A percentile compares a stretch with the other conserved stretches of the same genome.
These are phyloP conservation scores for Ophiostoma sp. DNA, from an alignment of 2,329 filamentous ascomycete genomes.

Conservation along the genomic window DNA sequence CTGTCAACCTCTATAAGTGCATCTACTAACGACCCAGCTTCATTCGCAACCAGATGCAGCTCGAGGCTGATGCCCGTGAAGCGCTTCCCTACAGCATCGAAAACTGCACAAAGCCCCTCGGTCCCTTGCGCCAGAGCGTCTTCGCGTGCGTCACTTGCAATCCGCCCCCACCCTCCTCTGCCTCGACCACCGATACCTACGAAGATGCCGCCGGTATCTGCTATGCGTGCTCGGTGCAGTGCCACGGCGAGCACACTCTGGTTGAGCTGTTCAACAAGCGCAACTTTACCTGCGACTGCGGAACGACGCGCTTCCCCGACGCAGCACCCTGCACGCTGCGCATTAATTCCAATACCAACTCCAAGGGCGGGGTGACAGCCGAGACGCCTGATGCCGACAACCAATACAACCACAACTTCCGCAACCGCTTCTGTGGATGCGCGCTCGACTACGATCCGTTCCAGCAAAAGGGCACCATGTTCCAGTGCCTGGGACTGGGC, in stretches of 20 bases:
- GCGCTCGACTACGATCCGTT: slow-evolving; percentile 81
- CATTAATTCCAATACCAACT: slow-evolving; percentile 64
- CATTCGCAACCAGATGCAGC: slow-evolving; percentile 78
- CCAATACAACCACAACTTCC: slow-evolving; percentile 93
- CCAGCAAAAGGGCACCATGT: slow-evolving; percentile 94
- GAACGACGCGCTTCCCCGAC: slow-evolving; percentile 70
- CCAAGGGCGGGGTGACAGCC: slow-evolving; percentile 69
- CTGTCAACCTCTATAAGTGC: too few relatives aligned
- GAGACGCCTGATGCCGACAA: slow-evolving; percentile 69
- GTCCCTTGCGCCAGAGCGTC: slow-evolving; percentile 77
- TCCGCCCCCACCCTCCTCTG: slow-evolving; percentile 63
- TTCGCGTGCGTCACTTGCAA: slow-evolving; percentile 95
- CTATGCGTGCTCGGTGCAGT: slow-evolving; percentile 94
- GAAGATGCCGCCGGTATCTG: slow-evolving; percentile 72
- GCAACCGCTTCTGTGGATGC: slow-evolving; percentile 88
- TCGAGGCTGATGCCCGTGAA: slow-evolving; percentile 93
- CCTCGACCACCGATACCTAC: slow-evolving; percentile 42
- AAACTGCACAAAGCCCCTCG: slow-evolving; percentile 84
- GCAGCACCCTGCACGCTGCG: slow-evolving; percentile 72
- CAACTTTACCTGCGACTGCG: slow-evolving; percentile 94
- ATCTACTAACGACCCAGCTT: slow-evolving; percentile 43
- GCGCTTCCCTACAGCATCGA: slow-evolving; percentile 94
- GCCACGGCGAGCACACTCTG: slow-evolving; percentile 88
- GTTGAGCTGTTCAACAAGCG: slow-evolving; percentile 96
- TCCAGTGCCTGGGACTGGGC: slow-evolving; percentile 85